phyloP scores from a whole-genome alignment of 768 basidiomycete species.

The Hemileccinum impolitum region DNA sequence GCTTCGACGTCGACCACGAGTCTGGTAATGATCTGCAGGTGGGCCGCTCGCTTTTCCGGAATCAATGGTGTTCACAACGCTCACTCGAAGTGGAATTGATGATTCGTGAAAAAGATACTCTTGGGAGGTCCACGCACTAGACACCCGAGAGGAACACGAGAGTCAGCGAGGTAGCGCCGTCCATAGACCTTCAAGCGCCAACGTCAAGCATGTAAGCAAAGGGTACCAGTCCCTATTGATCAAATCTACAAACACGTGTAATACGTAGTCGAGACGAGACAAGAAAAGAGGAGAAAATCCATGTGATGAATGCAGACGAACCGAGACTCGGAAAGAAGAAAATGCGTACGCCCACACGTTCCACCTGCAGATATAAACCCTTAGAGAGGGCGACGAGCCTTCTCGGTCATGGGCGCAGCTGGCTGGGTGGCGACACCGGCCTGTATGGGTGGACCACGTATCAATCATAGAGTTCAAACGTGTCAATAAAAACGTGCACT shows the following conservation, averaged over 20 bases:
- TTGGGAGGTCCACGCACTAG: too few relatives aligned
- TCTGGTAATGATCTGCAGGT: too few relatives aligned
- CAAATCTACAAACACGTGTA: conserved; percentile 15
- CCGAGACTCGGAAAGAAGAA: conserved; percentile 7
- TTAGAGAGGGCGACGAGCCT: conserved; percentile 27
- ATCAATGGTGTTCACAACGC: too few relatives aligned
- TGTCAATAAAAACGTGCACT: conserved; percentile 9
- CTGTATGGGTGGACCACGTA: background rate
- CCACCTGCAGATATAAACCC: background rate
- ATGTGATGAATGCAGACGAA: conserved; percentile 18
- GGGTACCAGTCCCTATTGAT: conserved; percentile 25
- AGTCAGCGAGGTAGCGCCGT: too few relatives aligned
- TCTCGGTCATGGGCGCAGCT: conserved; percentile 27
- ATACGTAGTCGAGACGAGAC: conserved; percentile 10
- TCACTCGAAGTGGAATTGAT: too few relatives aligned
- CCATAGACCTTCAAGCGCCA: too few relatives aligned
- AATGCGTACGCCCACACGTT: conserved; percentile 2
- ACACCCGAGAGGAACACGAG: too few relatives aligned
- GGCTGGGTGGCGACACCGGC: conserved; percentile 18
- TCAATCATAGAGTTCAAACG: conserved; percentile 9
- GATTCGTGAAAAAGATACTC: too few relatives aligned
- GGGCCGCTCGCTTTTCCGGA: too few relatives aligned
- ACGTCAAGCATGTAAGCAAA: background rate
- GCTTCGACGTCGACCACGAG: too few relatives aligned
- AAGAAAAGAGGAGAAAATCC: conserved; percentile 18